A percentile compares a stretch with the other conserved stretches of the same genome.
Evolutionary conservation across 208 protist species (phyloP).

Genomic region (Porcisia hertigi): DNA sequence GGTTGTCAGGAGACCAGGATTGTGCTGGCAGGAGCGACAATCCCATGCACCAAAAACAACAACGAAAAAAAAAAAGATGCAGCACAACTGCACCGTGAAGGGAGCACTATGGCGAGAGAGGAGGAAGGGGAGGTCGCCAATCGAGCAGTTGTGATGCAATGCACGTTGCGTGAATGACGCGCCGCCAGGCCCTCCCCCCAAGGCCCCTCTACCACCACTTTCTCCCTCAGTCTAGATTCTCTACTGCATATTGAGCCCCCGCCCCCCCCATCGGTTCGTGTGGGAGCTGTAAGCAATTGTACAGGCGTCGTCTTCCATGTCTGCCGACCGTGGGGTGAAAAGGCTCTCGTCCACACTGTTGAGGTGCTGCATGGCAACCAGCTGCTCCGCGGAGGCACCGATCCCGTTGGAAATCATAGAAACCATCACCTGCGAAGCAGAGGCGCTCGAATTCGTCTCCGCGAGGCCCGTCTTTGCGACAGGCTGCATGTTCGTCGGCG

Average conservation of each 20-base stretch:
- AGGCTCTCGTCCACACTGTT: constrained; percentile 3
- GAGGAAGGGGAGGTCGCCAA: no score
- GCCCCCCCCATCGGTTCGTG: no score
- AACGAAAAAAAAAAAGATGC: not conserved
- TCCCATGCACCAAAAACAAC: no score
- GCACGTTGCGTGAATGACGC: not conserved
- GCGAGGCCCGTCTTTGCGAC: not conserved
- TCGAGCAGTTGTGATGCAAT: not conserved
- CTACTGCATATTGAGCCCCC: not conserved
- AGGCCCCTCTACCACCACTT: no score
- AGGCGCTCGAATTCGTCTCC: not conserved
- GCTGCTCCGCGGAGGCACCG: not conserved
- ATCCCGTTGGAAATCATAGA: not conserved
- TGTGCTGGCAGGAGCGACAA: not conserved
- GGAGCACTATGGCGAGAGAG: not conserved
- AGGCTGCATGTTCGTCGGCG: not conserved
- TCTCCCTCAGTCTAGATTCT: not conserved
- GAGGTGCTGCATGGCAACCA: constrained; percentile 8
- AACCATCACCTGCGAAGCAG: constrained; percentile 17
- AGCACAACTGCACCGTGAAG: not conserved
- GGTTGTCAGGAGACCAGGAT: no score
- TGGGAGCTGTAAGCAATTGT: constrained; percentile 17
- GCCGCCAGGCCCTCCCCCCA: no score
- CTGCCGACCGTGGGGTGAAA: not conserved
- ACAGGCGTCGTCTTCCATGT: constrained; percentile 7